Percentiles rank a stretch among this genome's conserved stretches.
Evolutionary conservation across 2,329 filamentous ascomycete species (phyloP).

Genomic region (Cercospora berteroae): DNA sequence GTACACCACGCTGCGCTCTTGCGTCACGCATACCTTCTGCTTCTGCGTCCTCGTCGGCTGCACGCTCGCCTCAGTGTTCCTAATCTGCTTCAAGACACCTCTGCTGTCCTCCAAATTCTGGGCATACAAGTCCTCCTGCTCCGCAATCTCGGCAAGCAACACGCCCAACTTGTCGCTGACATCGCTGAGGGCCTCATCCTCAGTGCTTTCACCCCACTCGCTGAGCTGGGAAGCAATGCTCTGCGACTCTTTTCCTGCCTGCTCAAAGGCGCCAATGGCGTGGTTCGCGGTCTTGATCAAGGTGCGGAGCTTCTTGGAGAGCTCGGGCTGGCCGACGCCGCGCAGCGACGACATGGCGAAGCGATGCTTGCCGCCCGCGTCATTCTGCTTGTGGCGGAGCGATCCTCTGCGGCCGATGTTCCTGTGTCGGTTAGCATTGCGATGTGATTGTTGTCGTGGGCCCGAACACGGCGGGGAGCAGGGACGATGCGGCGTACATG

Average conservation of each 20-base stretch:
- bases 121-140: constrained; percentile 87
- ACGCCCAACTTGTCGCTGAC: constrained; percentile 95
- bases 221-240: constrained; percentile 86
- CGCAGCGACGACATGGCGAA: constrained; percentile 87
- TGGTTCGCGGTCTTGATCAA: constrained; percentile 95
- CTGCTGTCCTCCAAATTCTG: constrained; percentile 84
- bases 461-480: neutral
- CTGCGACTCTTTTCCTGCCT: constrained; percentile 78
- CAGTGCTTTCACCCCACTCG: constrained; percentile 92
- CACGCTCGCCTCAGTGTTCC: constrained; percentile 93
- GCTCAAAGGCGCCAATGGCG: constrained; percentile 79
- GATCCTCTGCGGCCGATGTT: constrained; percentile 62
- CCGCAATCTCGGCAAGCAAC: constrained; percentile 84
- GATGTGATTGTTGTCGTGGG: neutral
- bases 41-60: constrained; percentile 88
- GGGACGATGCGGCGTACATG: constrained; percentile 3
- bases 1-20: neutral
- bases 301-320: constrained; percentile 83
- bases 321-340: constrained; percentile 74
- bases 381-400: constrained; percentile 63
- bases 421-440: neutral
- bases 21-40: constrained; percentile 53
- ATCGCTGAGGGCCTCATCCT: constrained; percentile 82
- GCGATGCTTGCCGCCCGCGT: constrained; percentile 56
- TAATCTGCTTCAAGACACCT: constrained; percentile 79